Conservation (phyloP, 192 early-diverging fungal species). For the Coemansia aciculifera region DNA sequence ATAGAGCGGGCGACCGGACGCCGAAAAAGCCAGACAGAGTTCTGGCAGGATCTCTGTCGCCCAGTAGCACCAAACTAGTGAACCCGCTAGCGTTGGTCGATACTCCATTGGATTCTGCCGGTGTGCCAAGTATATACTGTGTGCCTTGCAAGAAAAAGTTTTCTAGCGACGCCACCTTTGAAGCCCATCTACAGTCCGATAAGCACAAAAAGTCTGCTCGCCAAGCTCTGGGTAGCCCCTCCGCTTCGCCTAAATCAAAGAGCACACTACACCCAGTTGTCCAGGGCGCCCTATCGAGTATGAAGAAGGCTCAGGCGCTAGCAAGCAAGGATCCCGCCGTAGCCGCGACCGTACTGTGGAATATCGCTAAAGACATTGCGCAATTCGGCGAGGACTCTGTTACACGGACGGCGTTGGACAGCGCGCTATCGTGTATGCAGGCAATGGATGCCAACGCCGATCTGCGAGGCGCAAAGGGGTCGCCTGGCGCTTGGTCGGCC, state of each 20-base stretch:
- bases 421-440: slow-evolving; percentile 24
- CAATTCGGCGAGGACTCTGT: slow-evolving; percentile 6
- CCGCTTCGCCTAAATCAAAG: not conserved
- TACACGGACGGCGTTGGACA: slow-evolving; percentile 14
- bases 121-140: slow-evolving; percentile 13
- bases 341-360: slow-evolving; percentile 49
- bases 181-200: slow-evolving; percentile 26
- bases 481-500: slow-evolving; percentile 27
- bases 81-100: slow-evolving; percentile 5
- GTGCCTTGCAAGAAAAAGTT: slow-evolving; percentile 32
- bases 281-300: slow-evolving; percentile 1
- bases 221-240: not conserved
- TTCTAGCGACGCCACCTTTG: slow-evolving; percentile 21
- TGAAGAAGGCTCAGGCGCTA: slow-evolving; percentile 32
- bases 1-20: not conserved
- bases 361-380: slow-evolving; percentile 42
- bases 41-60: slow-evolving; percentile 19
- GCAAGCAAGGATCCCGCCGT: slow-evolving; percentile 36
- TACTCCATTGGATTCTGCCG: not conserved
- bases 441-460: slow-evolving; percentile 17
- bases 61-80: slow-evolving; percentile 34
- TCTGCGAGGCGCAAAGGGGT: slow-evolving; percentile 30
- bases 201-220: slow-evolving; percentile 30
- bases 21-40: slow-evolving; percentile 3
- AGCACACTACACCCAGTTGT: not conserved